A percentile compares a stretch with the other conserved stretches of the same genome.
These are phyloP conservation scores for Termitomyces sp. DNA, from an alignment of 768 basidiomycete genomes.

Conservation along the genomic window DNA sequence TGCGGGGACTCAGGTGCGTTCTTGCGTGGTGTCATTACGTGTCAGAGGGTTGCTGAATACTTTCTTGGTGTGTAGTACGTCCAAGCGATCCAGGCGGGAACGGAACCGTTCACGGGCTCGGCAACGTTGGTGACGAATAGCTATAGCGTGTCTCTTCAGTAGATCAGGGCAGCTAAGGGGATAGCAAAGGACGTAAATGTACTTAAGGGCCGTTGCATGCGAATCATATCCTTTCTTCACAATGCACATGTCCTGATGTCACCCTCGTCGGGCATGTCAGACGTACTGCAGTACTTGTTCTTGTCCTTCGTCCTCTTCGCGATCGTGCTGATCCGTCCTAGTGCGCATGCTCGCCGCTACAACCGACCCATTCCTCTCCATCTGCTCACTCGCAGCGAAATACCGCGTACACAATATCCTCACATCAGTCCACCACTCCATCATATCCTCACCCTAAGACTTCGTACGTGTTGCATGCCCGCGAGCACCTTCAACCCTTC, in stretches of 20 bases:
- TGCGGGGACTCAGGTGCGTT: slow-evolving; percentile 38
- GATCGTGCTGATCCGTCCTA: too few species aligned
- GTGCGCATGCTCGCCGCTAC: too few species aligned
- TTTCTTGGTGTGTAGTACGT: slow-evolving; percentile 44
- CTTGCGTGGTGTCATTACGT: too few species aligned
- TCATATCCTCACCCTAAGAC: slow-evolving; percentile 99
- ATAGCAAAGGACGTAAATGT: background rate
- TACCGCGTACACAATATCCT: slow-evolving; percentile 92
- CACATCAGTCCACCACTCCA: slow-evolving; percentile 99
- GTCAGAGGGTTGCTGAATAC: too few species aligned
- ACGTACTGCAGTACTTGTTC: too few species aligned
- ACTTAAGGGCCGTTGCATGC: too few species aligned
- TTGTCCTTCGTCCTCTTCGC: too few species aligned
- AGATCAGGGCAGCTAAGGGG: background rate
- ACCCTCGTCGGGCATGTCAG: too few species aligned
- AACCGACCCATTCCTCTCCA: slow-evolving; percentile 90
- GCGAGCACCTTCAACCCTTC: too few species aligned
- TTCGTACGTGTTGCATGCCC: too few species aligned
- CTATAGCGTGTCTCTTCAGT: slow-evolving; percentile 10
- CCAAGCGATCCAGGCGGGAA: slow-evolving; percentile 53
- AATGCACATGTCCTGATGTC: too few species aligned
- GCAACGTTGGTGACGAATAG: slow-evolving; percentile 39
- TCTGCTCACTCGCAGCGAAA: slow-evolving; percentile 88
- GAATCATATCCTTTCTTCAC: too few species aligned
- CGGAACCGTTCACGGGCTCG: slow-evolving; percentile 50